Evolutionary conservation across 345 rosid genomes (phyloP), one percentile per base, ranked within the genome.

Genomic region (Laguncularia racemosa): DNA sequence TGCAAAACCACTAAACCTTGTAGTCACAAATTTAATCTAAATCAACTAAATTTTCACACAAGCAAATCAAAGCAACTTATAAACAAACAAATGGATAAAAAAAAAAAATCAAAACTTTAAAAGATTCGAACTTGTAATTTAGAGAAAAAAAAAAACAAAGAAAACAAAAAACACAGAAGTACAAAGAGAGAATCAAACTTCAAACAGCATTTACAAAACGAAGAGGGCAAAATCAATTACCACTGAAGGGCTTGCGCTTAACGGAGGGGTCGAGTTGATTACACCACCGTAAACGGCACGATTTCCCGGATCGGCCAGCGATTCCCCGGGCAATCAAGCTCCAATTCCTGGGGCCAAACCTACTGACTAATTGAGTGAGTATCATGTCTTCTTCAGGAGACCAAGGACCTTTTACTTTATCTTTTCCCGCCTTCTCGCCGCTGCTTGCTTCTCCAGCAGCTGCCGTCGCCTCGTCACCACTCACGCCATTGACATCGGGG

Each of bases 241-340:
- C 91, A 47, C 88, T 77, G 55, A 91, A 91, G 14, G 97, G 89
- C 68, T 84, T 81, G 68, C 88, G 86, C 74, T 82, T 82, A 56
- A 91, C 76, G 44, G 83, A 54, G 14, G 95, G 96, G 62, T 88
- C 84, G 49, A 91, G 96, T 84, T 88, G 96, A 68, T 91, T 91
- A 79, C 91, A 91, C 96, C 97, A 87, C 28, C 96, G 84, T 62
- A 87, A 89, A 48, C 96, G 91, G 65, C 96, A 85, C 47, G 96
- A 91, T 75, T 85, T 88, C 47, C 96, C 96, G 44, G 96, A 85
- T 48, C 91, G 82, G 21, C 91, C 95, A 21, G 84, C 58, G 48
- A 90, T 85, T 60, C 79, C 82, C 20, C 86, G 71, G 15, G 93
- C 90, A 64, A 90, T 84, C 82, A 77, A 68, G 65, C 83, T 71